These are phyloP conservation scores for Paraconiothyrium brasiliense DNA, from an alignment of 2,329 filamentous ascomycete species.

Conservation along the genomic window DNA sequence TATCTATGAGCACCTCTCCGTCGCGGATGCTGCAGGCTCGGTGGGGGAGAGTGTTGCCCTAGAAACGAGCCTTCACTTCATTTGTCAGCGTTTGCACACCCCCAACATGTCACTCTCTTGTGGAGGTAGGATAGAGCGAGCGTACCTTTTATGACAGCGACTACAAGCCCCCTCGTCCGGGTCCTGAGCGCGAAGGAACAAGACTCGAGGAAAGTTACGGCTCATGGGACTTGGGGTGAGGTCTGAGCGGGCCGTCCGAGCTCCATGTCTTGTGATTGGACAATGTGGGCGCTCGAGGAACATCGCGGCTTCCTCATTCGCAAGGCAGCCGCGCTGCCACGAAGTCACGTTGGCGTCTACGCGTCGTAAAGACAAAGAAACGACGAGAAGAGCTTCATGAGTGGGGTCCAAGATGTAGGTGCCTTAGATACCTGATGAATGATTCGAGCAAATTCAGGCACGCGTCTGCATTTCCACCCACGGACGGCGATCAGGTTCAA, in stretches of 20 bases:
- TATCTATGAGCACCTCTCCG: neutral
- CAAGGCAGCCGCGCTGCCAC: slow-evolving; percentile 13
- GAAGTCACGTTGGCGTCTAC: slow-evolving; percentile 4
- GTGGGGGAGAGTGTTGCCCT: slow-evolving; percentile 8
- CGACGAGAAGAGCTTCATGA: neutral
- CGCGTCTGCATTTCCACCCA: too few species aligned
- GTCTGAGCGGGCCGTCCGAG: slow-evolving; percentile 8
- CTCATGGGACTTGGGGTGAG: slow-evolving; percentile 2
- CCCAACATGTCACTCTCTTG: neutral
- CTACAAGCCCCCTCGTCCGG: slow-evolving; percentile 2
- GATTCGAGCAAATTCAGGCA: too few species aligned
- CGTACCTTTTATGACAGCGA: slow-evolving; percentile 3
- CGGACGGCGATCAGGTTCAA: too few species aligned
- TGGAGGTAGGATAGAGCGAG: neutral
- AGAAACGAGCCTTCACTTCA: slow-evolving; percentile 8
- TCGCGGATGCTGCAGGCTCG: neutral
- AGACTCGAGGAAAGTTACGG: slow-evolving; percentile 10
- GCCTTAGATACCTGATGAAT: too few species aligned
- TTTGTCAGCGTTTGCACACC: slow-evolving; percentile 5
- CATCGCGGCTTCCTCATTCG: slow-evolving; percentile 5
- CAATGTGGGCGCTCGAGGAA: slow-evolving; percentile 8
- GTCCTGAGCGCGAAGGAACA: slow-evolving; percentile 7
- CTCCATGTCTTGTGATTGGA: neutral
- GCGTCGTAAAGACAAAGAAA: neutral
- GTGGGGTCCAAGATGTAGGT: neutral